These are phyloP conservation scores for Carnegiea gigantea DNA, from an alignment of 179 eudicot genomes.

Conservation along the genomic window DNA sequence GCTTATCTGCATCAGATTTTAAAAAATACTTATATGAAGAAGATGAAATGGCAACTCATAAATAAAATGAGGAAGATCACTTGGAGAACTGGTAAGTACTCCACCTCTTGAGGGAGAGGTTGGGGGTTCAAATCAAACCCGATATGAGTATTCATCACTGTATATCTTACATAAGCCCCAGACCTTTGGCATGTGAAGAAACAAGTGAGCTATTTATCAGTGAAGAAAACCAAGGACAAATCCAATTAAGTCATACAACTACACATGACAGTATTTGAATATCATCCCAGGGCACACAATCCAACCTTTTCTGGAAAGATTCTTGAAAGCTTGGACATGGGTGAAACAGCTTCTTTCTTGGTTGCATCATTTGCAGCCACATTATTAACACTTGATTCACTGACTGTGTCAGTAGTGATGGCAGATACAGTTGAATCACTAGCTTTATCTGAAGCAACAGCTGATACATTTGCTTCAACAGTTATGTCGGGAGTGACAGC, in stretches of 20 bases:
- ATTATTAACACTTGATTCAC: constrained; percentile 35
- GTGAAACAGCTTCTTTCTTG: constrained; percentile 48
- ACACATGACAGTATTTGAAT: background rate
- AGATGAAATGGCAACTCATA: background rate
- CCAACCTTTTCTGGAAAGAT: constrained; percentile 91
- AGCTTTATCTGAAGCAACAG: background rate
- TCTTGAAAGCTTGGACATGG: constrained; percentile 50
- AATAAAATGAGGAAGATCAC: background rate
- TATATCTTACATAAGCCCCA: background rate
- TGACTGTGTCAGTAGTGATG: background rate
- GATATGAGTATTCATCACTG: background rate
- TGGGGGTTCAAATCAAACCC: background rate
- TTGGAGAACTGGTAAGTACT: no score
- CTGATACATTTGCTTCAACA: background rate
- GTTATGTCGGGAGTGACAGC: constrained; percentile 36
- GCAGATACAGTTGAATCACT: constrained; percentile 2
- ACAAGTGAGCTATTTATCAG: background rate
- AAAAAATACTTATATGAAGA: background rate
- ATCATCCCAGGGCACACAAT: constrained; percentile 11
- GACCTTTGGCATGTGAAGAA: constrained; percentile 1
- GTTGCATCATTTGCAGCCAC: constrained; percentile 38
- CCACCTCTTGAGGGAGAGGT: background rate
- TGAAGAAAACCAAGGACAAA: constrained; percentile 10
- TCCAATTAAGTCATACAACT: constrained; percentile 12
- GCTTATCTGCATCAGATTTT: background rate